Evolutionary conservation across 1,284 basidiomycete species (phyloP).

Genomic region (Termitomyces sp.): DNA sequence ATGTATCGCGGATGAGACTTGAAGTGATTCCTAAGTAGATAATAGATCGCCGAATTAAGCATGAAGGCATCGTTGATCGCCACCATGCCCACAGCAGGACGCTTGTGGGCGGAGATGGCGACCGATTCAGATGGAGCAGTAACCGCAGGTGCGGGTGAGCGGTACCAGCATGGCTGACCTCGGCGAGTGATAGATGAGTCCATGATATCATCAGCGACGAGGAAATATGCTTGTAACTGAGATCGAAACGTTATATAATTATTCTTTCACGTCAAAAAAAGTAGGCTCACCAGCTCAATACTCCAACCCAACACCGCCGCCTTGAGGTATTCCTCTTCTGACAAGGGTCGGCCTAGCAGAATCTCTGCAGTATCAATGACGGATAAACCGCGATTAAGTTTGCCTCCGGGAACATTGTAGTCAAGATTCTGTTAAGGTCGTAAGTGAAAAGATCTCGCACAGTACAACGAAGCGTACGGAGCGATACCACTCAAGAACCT

Average conservation of each 20-base stretch:
- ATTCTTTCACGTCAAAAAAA: not conserved
- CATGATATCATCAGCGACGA: conserved; percentile 99
- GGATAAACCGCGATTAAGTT: conserved; percentile 93
- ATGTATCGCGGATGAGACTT: conserved; percentile 79
- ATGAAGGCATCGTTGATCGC: conserved; percentile 98
- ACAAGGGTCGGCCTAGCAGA: conserved; percentile 63
- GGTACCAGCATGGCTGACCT: conserved; percentile 99
- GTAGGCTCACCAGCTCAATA: conserved; percentile 76
- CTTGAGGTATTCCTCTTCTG: conserved; percentile 84
- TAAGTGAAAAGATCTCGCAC: not conserved
- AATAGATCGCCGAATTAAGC: conserved; percentile 94
- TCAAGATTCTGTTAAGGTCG: conserved; percentile 66
- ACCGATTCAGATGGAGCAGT: conserved; percentile 15
- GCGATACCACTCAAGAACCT: conserved; percentile 80
- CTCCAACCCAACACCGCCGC: conserved; percentile 95
- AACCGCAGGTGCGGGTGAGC: conserved; percentile 23
- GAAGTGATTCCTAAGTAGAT: conserved; percentile 86
- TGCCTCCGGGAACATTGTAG: conserved; percentile 95
- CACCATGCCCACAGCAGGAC: conserved; percentile 75
- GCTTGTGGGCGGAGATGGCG: conserved; percentile 15
- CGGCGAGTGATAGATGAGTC: conserved; percentile 90
- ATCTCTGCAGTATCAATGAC: conserved; percentile 94
- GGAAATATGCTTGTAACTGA: conserved; percentile 96
- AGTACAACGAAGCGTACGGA: conserved; percentile 41
- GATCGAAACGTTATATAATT: not conserved